Base-by-base conservation (phyloP, 495 filamentous ascomycete species). In the Staphylotrichum longicolle region DNA sequence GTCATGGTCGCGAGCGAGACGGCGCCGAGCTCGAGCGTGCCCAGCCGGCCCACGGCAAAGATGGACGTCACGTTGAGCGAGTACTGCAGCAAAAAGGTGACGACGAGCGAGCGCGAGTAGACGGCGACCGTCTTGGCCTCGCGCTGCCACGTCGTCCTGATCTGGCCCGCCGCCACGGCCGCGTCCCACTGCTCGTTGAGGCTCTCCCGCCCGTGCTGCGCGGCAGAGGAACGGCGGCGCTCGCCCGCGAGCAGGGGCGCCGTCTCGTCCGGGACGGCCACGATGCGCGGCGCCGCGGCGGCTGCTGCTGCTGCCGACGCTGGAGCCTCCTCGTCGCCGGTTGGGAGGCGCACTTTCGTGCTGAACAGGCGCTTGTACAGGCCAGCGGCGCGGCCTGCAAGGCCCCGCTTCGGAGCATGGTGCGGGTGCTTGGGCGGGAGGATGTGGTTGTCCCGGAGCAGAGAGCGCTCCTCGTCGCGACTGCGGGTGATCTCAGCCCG, bases 81-180 rank as follows among this genome's bases (percentile, higher is more conserved):
- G 71, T 91, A 90, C 70, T 91, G 89, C 35, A 91, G 75, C 10
- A 89, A 45, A 66, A 90, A 91, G 0, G 88, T 90, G 35, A 89
- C 64, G 41, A 89, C 82, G 9, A 91, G 71, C 3, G 86, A 83
- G 7, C 74, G 72, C 1, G 86, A 80, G 61, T 86, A 88, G 61
- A 71, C 74, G 7, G 72, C 71, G 35, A 83, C 75, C 0, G 89
- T 88, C 70, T 88, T 87, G 6, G 86, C 82, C 77, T 96, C 91
- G 60, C 91, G 84, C 68, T 86, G 85, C 89, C 91, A 96, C 3
- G 91, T 91, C 5, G 92, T 96, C 55, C 88, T 84, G 63, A 96
- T 92, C 62, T 80, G 77, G 2, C 90, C 91, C 3, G 85, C 82
- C 0, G 82, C 78, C 14, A 94, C 89, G 3, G 91, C 91, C 44